A percentile compares a stretch with the other conserved stretches of the same genome.
phyloP scores from a whole-genome alignment of 2,329 filamentous ascomycete species.

The Cryoendolithus antarcticus region DNA sequence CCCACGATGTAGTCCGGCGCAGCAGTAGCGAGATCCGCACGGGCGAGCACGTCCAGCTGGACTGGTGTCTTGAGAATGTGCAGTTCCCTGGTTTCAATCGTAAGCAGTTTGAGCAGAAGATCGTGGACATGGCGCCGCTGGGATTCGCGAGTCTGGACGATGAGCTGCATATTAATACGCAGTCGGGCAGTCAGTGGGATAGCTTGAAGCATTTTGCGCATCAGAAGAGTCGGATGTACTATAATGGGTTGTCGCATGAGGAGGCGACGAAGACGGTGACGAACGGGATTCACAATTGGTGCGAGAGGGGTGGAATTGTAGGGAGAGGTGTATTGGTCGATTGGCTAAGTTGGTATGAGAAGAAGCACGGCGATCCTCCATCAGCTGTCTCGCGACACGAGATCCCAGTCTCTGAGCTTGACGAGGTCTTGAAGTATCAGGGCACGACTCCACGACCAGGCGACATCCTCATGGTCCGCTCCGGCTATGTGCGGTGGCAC shows the following conservation, averaged over 20 bases:
- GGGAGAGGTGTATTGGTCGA: slow-evolving; percentile 45
- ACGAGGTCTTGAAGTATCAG: slow-evolving; percentile 13
- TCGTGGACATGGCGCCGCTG: slow-evolving; percentile 12
- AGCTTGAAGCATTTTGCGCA: slow-evolving; percentile 35
- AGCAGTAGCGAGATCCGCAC: slow-evolving; percentile 31
- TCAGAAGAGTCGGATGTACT: slow-evolving; percentile 11
- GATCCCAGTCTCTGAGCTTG: slow-evolving; percentile 28
- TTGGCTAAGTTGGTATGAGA: slow-evolving; percentile 23
- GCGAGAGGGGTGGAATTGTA: slow-evolving; percentile 37
- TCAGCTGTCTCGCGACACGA: slow-evolving; percentile 41
- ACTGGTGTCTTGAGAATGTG: slow-evolving; percentile 29
- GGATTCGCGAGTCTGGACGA: slow-evolving; percentile 27
- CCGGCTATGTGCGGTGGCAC: slow-evolving; percentile 29
- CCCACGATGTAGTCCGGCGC: slow-evolving; percentile 30
- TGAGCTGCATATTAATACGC: slow-evolving; percentile 44
- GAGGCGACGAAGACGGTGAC: slow-evolving; percentile 7
- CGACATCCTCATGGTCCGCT: slow-evolving; percentile 44
- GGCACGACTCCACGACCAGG: slow-evolving; percentile 28
- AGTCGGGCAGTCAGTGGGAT: slow-evolving; percentile 46
- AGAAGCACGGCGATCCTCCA: slow-evolving; percentile 38
- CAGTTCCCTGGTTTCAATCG: slow-evolving; percentile 21
- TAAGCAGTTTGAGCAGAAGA: slow-evolving; percentile 17
- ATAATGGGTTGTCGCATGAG: slow-evolving; percentile 16
- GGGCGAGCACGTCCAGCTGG: slow-evolving; percentile 42
- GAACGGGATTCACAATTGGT: slow-evolving; percentile 33